Base-by-base conservation (phyloP, 371 early-diverging fungal genomes). In the Mucor lusitanicus region DNA sequence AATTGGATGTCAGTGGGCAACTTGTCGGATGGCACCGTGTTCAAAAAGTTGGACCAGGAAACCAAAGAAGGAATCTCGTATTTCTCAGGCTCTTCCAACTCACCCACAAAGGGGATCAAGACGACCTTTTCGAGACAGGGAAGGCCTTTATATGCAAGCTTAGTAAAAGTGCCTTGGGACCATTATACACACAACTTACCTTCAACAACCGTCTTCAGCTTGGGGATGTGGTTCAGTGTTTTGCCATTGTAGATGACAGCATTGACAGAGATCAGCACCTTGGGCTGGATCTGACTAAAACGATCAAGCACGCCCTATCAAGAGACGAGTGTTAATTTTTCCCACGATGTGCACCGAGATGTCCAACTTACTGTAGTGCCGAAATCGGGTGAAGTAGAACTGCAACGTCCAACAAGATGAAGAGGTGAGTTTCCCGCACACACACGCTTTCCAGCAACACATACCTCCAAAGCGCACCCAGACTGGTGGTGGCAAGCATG, bases 381-480 rank as follows among this genome's bases (percentile, higher is more conserved):
- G 82, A 98, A 96, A 78, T 99, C 99, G 13, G 97, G 96, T 9
- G 98, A 97, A 35, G 97, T 90, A 0, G 91, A 91, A 66, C 89
- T 81, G 59, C 23, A 37, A 8, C 37, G 13, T 37, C 37, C 0
- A 30, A 30, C 30, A n/a, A n/a, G n/a, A n/a, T n/a, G n/a, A n/a
- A n/a, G 3, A 15, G 15, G 37, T 37, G 1, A 50, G 39, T 27
- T 15, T 35, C 12, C 37, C 37, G 44, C 44, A 44, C n/a, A 32
- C 3, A 19, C 25, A 59, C 19, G 37, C 37, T 8, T 33, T 33
- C 33, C 33, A 33, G 1, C 27, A 46, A 17, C 19, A 54, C 37
- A 54, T 88, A 91, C 76, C 93, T 96, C 94, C 98, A 99, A 56
- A 98, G 91, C 21, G 97, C 95, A 19, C 99, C 99, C 40, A 99